Percentiles rank a stretch among this genome's conserved stretches.
Conservation (phyloP, 805 yeast genomes). For the Tetrapisispora namnaoensis region DNA sequence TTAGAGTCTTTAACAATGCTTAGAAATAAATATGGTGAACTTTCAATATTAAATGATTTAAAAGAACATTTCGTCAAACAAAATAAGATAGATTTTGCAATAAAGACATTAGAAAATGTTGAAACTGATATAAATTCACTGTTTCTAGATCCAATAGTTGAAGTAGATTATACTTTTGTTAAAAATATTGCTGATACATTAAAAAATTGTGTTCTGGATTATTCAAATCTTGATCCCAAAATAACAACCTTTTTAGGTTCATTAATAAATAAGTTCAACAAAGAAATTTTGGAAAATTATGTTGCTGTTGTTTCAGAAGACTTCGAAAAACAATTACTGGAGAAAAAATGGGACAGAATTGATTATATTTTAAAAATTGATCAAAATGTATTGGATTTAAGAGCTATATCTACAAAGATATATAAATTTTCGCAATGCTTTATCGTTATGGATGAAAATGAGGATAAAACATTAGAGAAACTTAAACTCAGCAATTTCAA, state of each 20-base stretch:
- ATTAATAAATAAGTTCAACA: constrained; percentile 6
- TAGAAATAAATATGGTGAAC: constrained; percentile 19
- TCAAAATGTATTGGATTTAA: constrained; percentile 9
- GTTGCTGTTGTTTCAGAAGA: constrained; percentile 8
- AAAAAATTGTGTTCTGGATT: background rate
- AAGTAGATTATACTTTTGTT: background rate
- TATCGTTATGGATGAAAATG: constrained; percentile 1
- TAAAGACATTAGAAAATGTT: constrained; percentile 2
- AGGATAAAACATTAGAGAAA: background rate
- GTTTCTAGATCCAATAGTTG: background rate
- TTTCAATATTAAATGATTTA: constrained; percentile 11
- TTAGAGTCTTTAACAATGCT: constrained; percentile 9
- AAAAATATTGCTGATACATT: background rate
- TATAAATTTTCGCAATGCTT: constrained; percentile 14
- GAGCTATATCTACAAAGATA: constrained; percentile 12
- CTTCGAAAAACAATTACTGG: constrained; percentile 13
- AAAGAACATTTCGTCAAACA: constrained; percentile 8
- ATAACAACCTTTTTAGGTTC: background rate
- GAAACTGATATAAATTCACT: constrained; percentile 4
- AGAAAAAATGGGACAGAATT: constrained; percentile 26
- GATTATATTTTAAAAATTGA: constrained; percentile 11
- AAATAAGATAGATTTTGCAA: constrained; percentile 3
- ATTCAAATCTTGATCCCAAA: background rate
- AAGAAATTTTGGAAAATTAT: constrained; percentile 4
- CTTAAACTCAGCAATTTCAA: constrained; percentile 37